Evolutionary conservation across 2,329 filamentous ascomycete genomes (phyloP).

Genomic region (Alternaria novae-zelandiae): DNA sequence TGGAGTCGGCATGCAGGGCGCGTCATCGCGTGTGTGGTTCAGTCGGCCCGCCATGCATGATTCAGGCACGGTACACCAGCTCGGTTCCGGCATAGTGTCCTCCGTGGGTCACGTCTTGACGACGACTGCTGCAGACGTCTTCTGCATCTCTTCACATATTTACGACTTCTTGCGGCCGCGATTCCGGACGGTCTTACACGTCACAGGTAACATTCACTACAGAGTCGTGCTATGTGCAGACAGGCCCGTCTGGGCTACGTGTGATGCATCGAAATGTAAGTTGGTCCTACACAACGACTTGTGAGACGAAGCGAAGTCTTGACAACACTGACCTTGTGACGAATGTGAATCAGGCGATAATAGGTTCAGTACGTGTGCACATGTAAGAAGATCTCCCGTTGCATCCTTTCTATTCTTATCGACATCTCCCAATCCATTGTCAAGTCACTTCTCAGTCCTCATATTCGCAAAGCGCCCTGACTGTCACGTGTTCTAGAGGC

Average conservation of each 20-base stretch:
- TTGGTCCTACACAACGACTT: neutral
- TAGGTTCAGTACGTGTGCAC: neutral
- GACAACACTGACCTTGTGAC: neutral
- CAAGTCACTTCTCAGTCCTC: neutral
- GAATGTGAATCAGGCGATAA: neutral
- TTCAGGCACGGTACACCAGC: neutral
- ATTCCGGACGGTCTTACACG: neutral
- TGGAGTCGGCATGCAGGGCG: neutral
- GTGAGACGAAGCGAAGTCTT: neutral
- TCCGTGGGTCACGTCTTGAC: neutral
- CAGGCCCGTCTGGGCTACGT: neutral
- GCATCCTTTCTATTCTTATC: neutral
- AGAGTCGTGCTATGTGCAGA: neutral
- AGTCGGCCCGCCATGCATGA: neutral
- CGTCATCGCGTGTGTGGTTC: neutral
- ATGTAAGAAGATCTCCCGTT: neutral
- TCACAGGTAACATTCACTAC: neutral
- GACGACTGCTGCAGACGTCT: neutral
- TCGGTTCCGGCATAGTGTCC: constrained; percentile 2
- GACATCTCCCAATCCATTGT: neutral
- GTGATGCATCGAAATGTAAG: neutral
- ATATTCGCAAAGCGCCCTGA: neutral
- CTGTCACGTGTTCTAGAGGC: neutral
- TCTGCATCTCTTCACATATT: neutral
- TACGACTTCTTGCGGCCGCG: neutral